Percentiles rank a stretch among this genome's conserved stretches.
Evolutionary conservation across 2,329 filamentous ascomycete species (phyloP).

Genomic region (Alternaria brassicae): DNA sequence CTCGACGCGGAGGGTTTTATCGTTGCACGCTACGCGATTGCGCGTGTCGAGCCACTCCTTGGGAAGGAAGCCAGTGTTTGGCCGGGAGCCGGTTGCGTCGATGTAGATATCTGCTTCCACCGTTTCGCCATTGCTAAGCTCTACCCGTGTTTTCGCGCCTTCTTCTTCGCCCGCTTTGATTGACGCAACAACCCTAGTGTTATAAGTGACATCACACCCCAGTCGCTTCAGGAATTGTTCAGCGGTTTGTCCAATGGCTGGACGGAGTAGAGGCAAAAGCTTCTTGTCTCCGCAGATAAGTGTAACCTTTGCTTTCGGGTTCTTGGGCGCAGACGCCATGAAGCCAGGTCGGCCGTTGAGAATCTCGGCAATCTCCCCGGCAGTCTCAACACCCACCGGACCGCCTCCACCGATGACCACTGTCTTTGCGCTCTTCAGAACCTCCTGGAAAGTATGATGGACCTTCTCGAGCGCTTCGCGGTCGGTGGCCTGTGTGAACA

Average conservation of each 20-base stretch:
- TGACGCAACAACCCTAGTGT: constrained; percentile 44
- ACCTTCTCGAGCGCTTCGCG: constrained; percentile 36
- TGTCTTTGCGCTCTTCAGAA: constrained; percentile 50
- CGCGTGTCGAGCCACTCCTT: constrained; percentile 56
- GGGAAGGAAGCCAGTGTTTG: constrained; percentile 63
- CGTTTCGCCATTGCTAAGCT: constrained; percentile 56
- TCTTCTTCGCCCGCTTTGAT: constrained; percentile 38
- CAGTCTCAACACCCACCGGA: constrained; percentile 59
- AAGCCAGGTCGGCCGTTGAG: constrained; percentile 50
- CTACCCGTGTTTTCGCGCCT: constrained; percentile 53
- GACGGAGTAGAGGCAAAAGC: constrained; percentile 55
- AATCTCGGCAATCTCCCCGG: constrained; percentile 58
- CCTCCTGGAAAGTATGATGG: constrained; percentile 48
- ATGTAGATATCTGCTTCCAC: constrained; percentile 62
- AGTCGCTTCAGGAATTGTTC: constrained; percentile 56
- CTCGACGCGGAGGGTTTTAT: constrained; percentile 57
- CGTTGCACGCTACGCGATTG: constrained; percentile 59
- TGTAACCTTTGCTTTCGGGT: constrained; percentile 54
- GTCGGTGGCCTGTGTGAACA: constrained; percentile 53
- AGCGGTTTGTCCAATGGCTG: constrained; percentile 54
- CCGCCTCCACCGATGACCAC: constrained; percentile 60
- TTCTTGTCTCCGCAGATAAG: constrained; percentile 55
- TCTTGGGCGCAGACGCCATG: constrained; percentile 47
- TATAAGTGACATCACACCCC: constrained; percentile 56
- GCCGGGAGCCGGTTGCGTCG: constrained; percentile 59